Percentiles rank a stretch among this genome's conserved stretches.
phyloP scores from a whole-genome alignment of 2,329 filamentous ascomycete genomes.

The Hymenoscyphus fraxineus region DNA sequence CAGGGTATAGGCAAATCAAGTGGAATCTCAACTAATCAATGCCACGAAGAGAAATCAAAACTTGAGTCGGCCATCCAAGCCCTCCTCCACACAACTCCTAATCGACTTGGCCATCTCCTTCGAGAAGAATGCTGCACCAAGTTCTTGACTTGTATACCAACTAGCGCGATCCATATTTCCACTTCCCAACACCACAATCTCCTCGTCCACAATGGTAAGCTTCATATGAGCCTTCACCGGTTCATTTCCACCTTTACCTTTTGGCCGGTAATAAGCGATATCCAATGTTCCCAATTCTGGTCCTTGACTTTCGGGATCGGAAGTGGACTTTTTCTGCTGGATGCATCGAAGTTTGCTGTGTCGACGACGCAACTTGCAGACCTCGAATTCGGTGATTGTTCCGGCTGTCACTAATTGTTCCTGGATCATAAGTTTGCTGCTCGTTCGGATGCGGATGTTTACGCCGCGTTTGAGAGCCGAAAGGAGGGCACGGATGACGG shows the following conservation, averaged over 20 bases:
- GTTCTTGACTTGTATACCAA: constrained; percentile 83
- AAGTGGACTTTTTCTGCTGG: not conserved
- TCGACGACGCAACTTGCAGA: constrained; percentile 54
- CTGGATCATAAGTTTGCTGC: constrained; percentile 66
- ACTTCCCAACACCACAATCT: constrained; percentile 67
- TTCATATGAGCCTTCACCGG: constrained; percentile 76
- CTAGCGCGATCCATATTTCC: constrained; percentile 83
- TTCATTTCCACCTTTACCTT: constrained; percentile 39
- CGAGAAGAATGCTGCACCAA: constrained; percentile 60
- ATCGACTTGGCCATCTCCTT: constrained; percentile 35
- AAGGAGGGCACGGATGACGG: constrained; percentile 59
- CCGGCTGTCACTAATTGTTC: constrained; percentile 80
- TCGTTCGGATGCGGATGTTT: constrained; percentile 64
- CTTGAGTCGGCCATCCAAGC: constrained; percentile 16
- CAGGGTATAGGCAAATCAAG: not conserved
- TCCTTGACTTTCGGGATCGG: not conserved
- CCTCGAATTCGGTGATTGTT: constrained; percentile 64
- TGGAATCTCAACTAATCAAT: not conserved
- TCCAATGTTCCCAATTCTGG: not conserved
- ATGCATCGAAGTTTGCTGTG: constrained; percentile 42
- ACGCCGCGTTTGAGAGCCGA: constrained; percentile 62
- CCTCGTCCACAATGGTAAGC: constrained; percentile 66
- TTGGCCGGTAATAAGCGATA: constrained; percentile 10
- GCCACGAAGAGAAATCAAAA: not conserved
- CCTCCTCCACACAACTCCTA: constrained; percentile 15